These are phyloP conservation scores for Talaromyces sp. DNA, from an alignment of 2,329 filamentous ascomycete species.

Conservation along the genomic window DNA sequence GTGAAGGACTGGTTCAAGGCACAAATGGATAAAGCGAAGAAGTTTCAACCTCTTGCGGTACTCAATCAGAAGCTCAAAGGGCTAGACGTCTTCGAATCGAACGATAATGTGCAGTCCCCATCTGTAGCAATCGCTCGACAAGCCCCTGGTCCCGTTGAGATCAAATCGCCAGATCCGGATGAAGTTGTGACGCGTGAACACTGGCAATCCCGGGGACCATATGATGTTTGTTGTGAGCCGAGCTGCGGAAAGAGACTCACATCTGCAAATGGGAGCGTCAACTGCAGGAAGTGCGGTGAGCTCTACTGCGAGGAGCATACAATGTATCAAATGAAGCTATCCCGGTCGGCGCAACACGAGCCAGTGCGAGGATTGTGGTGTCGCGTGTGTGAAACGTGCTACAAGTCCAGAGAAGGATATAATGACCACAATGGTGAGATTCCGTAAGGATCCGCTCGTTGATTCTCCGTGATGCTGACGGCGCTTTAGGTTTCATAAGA, in stretches of 20 bases:
- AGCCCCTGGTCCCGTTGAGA: slow-evolving; percentile 29
- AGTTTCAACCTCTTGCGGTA: slow-evolving; percentile 84
- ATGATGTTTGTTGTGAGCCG: slow-evolving; percentile 83
- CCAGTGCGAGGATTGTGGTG: slow-evolving; percentile 89
- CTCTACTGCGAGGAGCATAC: slow-evolving; percentile 97
- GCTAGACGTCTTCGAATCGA: slow-evolving; percentile 89
- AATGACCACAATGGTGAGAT: slow-evolving; percentile 69
- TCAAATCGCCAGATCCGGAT: slow-evolving; percentile 66
- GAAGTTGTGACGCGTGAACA: slow-evolving; percentile 83
- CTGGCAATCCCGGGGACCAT: slow-evolving; percentile 74
- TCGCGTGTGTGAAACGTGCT: slow-evolving; percentile 97
- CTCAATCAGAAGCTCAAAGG: slow-evolving; percentile 92
- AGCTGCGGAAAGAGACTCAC: slow-evolving; percentile 77
- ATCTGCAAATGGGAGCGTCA: slow-evolving; percentile 75
- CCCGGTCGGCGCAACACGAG: slow-evolving; percentile 81
- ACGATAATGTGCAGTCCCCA: slow-evolving; percentile 59
- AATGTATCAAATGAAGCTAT: slow-evolving; percentile 99
- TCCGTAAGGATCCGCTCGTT: background rate
- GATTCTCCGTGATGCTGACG: background rate
- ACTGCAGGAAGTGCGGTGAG: slow-evolving; percentile 88
- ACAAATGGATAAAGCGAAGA: slow-evolving; percentile 88
- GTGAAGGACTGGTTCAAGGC: slow-evolving; percentile 97
- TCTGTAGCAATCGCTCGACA: slow-evolving; percentile 35
- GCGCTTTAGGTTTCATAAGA: slow-evolving; percentile 53
- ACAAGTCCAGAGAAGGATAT: slow-evolving; percentile 92